phyloP scores from a whole-genome alignment of 768 basidiomycete genomes.

The Paxillus ammoniavirescens region DNA sequence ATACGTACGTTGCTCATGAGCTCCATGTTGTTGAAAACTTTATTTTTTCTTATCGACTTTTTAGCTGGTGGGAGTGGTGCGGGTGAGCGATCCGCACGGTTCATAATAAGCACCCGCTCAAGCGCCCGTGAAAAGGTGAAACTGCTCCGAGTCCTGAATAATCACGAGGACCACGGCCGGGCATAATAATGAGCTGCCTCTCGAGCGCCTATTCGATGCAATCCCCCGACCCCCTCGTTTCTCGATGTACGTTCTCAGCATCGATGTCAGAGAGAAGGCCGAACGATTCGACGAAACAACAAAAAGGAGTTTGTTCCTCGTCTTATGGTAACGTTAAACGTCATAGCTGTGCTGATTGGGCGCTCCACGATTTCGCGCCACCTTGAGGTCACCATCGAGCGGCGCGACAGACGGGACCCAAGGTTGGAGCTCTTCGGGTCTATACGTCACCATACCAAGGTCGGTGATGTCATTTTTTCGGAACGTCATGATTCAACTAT shows the following conservation, averaged over 20 bases:
- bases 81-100: neutral
- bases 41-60: neutral
- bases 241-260: neutral
- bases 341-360: neutral
- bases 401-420: too few relatives aligned
- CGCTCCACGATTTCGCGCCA: neutral
- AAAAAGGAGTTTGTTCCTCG: too few relatives aligned
- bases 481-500: constrained; percentile 21
- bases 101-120: neutral
- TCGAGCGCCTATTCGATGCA: neutral
- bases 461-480: constrained; percentile 28
- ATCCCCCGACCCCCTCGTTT: too few relatives aligned
- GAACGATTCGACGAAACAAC: too few relatives aligned
- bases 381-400: neutral
- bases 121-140: neutral
- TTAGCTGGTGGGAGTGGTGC: neutral
- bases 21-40: neutral
- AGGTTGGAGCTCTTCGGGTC: neutral
- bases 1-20: neutral
- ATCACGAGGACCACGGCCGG: neutral
- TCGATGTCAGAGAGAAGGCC: too few relatives aligned
- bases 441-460: constrained; percentile 22
- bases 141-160: too few relatives aligned
- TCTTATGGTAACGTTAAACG: too few relatives aligned
- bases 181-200: neutral